Conservation (phyloP, 2,329 filamentous ascomycete species). For the Nemania serpens region DNA sequence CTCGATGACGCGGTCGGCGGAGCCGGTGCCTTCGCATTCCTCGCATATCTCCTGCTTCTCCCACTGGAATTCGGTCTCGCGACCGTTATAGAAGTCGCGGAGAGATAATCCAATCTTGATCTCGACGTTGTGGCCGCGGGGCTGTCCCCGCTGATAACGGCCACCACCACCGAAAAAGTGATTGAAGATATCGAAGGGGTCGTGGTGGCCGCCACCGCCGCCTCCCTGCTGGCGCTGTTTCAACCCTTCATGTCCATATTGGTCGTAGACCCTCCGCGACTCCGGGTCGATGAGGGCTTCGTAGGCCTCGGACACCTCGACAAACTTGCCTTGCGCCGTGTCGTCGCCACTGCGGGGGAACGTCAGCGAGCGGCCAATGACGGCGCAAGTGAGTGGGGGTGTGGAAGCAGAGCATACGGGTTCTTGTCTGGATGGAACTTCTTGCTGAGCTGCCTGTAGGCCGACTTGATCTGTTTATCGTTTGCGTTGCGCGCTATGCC, state of each 20-base stretch:
- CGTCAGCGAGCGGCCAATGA: slow-evolving; percentile 16
- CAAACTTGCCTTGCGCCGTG: slow-evolving; percentile 85
- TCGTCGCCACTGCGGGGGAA: slow-evolving; percentile 67
- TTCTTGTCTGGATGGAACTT: slow-evolving; percentile 99
- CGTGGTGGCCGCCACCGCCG: slow-evolving; percentile 67
- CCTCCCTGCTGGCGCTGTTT: slow-evolving; percentile 78
- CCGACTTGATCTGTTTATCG: slow-evolving; percentile 89
- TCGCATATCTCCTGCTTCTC: slow-evolving; percentile 97
- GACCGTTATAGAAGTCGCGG: slow-evolving; percentile 90
- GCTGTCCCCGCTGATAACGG: slow-evolving; percentile 76
- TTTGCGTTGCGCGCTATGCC: slow-evolving; percentile 78
- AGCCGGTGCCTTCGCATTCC: slow-evolving; percentile 83
- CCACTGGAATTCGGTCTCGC: slow-evolving; percentile 82
- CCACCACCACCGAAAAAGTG: slow-evolving; percentile 94
- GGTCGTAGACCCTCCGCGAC: slow-evolving; percentile 87
- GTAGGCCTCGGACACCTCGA: slow-evolving; percentile 93
- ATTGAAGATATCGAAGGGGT: slow-evolving; percentile 95
- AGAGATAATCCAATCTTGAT: slow-evolving; percentile 79
- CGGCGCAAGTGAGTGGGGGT: neutral
- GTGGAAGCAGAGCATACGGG: slow-evolving; percentile 63
- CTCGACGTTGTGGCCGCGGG: slow-evolving; percentile 87
- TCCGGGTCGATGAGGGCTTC: slow-evolving; percentile 83
- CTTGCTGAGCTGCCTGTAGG: slow-evolving; percentile 90
- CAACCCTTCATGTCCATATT: slow-evolving; percentile 89
- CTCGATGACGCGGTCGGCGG: slow-evolving; percentile 80